A percentile compares a stretch with the other conserved stretches of the same genome.
Conservation (phyloP, 441 rosid species). For the Bruguiera hainesii region DNA sequence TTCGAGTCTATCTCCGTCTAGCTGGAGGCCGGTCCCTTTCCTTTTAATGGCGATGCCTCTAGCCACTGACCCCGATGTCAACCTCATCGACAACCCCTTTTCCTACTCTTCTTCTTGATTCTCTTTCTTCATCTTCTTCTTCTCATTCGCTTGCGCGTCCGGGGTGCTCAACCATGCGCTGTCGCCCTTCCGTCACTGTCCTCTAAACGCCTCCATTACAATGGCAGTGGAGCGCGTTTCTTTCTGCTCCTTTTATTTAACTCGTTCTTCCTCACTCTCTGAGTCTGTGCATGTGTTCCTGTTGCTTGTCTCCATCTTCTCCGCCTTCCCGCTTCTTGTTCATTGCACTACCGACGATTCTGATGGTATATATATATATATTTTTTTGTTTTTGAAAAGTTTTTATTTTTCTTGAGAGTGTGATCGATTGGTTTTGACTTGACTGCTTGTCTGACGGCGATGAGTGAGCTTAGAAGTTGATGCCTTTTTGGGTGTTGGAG, state of each 20-base stretch:
- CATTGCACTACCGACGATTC: conserved; percentile 67
- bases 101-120: neutral
- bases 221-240: conserved; percentile 42
- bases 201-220: conserved; percentile 4
- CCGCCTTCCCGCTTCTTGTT: conserved; percentile 33
- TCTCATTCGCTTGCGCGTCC: conserved; percentile 17
- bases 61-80: conserved; percentile 26
- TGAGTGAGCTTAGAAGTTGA: conserved; percentile 14
- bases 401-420: conserved; percentile 15
- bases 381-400: no score
- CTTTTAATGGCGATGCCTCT: conserved; percentile 44
- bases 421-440: conserved; percentile 21
- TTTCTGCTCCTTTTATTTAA: conserved; percentile 10
- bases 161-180: conserved; percentile 24
- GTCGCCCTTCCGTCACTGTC: conserved; percentile 23
- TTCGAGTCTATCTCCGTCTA: conserved; percentile 21
- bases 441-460: conserved; percentile 17
- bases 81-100: conserved; percentile 10
- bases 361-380: conserved; percentile 44
- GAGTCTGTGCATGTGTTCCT: conserved; percentile 11
- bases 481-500: conserved; percentile 7
- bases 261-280: conserved; percentile 21
- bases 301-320: conserved; percentile 32
- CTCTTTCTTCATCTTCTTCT: conserved; percentile 17
- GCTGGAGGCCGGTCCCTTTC: conserved; percentile 22